phyloP scores from a whole-genome alignment of 2,329 filamentous ascomycete genomes.

The Clarireedia homoeocarpa region DNA sequence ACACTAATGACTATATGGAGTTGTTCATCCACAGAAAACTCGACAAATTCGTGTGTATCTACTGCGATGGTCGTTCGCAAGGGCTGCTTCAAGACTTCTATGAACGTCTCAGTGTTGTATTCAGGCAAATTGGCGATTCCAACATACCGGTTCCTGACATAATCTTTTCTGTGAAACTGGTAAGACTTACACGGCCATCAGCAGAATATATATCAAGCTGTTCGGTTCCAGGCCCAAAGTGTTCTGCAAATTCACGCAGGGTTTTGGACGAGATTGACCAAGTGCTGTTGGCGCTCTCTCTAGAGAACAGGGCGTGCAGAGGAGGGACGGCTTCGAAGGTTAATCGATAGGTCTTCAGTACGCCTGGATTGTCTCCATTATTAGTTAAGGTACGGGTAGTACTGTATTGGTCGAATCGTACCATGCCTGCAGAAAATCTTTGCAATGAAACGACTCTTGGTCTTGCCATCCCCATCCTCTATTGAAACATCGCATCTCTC shows the following conservation, averaged over 20 bases:
- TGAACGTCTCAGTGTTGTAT: neutral
- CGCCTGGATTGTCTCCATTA: constrained; percentile 36
- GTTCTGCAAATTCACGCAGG: constrained; percentile 68
- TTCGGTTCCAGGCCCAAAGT: constrained; percentile 73
- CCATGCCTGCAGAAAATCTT: constrained; percentile 69
- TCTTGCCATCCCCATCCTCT: constrained; percentile 59
- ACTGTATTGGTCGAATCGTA: constrained; percentile 24
- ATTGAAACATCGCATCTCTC: constrained; percentile 68
- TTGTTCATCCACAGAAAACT: constrained; percentile 65
- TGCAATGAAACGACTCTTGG: constrained; percentile 64
- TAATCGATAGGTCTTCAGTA: constrained; percentile 69
- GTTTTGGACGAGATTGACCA: constrained; percentile 68
- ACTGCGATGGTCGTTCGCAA: constrained; percentile 73
- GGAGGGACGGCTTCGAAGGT: constrained; percentile 69
- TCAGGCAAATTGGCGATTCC: neutral
- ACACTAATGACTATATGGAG: constrained; percentile 75
- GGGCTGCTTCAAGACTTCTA: constrained; percentile 71
- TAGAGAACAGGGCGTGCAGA: constrained; percentile 69
- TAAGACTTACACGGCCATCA: constrained; percentile 62
- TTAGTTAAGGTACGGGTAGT: constrained; percentile 1
- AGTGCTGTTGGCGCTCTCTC: constrained; percentile 54
- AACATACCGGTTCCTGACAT: constrained; percentile 54
- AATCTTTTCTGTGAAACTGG: constrained; percentile 75
- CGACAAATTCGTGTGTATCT: constrained; percentile 68
- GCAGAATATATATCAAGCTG: constrained; percentile 72